phyloP scores from a whole-genome alignment of 148 eudicot species.

The Persicaria tinctoria region DNA sequence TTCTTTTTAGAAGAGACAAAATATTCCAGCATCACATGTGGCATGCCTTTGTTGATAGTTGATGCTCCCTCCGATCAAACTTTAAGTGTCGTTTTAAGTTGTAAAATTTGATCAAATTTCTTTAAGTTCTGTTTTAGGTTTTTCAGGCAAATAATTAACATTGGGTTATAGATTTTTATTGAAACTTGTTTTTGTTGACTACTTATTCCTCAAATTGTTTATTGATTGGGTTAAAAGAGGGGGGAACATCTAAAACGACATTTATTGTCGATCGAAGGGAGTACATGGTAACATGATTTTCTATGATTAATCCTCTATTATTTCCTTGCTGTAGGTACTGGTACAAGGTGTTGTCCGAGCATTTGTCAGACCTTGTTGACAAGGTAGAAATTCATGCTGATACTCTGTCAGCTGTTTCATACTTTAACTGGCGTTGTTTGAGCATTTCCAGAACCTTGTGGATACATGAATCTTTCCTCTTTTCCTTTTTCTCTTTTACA shows the following conservation, averaged over 20 bases:
- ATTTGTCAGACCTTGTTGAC: conserved; percentile 94
- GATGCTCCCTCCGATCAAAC: not conserved
- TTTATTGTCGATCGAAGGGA: no score
- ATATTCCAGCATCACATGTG: not conserved
- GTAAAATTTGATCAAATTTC: no score
- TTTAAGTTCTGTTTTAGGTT: no score
- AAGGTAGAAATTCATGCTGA: conserved; percentile 42
- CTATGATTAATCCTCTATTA: not conserved
- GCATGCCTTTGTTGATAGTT: not conserved
- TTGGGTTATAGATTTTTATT: no score
- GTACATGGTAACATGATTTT: not conserved
- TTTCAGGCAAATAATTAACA: no score
- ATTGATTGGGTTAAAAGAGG: no score
- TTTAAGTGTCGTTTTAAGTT: no score
- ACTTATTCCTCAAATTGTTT: no score
- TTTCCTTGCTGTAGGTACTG: conserved; percentile 52
- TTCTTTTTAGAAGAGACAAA: not conserved
- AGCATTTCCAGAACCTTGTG: conserved; percentile 82
- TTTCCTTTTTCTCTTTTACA: not conserved
- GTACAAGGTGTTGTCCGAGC: conserved; percentile 82
- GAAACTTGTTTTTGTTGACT: no score
- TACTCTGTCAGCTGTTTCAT: not conserved
- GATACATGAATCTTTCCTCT: conserved; percentile 23
- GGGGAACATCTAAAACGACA: no score
- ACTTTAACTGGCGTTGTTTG: conserved; percentile 42